Conservation (phyloP, 306 rosid species). For the Inga oerstediana region DNA sequence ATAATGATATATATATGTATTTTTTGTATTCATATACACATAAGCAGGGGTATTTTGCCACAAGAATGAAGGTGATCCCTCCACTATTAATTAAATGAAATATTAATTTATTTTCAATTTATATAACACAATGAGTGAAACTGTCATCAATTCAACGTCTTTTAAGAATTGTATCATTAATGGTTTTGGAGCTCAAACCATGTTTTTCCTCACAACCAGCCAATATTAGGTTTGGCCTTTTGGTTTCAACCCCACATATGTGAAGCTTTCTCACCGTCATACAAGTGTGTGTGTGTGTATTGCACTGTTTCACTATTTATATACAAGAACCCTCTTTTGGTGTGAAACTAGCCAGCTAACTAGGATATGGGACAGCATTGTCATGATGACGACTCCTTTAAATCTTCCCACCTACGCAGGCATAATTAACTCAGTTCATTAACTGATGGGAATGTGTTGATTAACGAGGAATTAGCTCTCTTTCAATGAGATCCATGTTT, state of each 20-base stretch:
- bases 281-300: too few species aligned
- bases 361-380: background rate
- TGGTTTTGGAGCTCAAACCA: background rate
- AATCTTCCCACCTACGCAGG: constrained; percentile 19
- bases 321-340: background rate
- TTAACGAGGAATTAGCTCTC: background rate
- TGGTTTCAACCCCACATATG: background rate
- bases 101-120: background rate
- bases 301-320: background rate
- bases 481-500: background rate
- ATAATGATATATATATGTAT: too few species aligned
- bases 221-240: background rate
- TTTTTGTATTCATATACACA: too few species aligned
- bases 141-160: background rate
- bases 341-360: background rate
- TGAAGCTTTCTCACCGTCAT: background rate
- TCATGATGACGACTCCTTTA: background rate
- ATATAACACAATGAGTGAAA: background rate
- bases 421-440: background rate
- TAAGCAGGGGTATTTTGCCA: background rate
- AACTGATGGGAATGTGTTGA: background rate
- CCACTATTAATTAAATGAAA: background rate
- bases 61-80: background rate
- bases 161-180: background rate
- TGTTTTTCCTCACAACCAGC: background rate